phyloP scores from a whole-genome alignment of 257 asterid genomes.

The Scutellaria minor region DNA sequence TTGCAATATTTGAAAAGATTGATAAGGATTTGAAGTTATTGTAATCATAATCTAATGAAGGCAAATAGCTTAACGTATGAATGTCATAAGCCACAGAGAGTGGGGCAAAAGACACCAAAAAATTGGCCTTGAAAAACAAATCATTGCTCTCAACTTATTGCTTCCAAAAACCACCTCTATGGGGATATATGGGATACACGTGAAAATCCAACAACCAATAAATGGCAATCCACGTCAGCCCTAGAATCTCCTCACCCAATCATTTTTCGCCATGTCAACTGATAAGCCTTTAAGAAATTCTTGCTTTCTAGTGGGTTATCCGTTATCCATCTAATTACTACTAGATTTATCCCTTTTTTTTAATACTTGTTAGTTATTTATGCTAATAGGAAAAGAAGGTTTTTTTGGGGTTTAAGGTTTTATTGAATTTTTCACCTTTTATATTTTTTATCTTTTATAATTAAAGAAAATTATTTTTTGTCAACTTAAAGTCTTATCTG shows the following conservation, averaged over 20 bases:
- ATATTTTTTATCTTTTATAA: too few species aligned
- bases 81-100: constrained; percentile 52
- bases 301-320: not conserved
- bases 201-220: constrained; percentile 41
- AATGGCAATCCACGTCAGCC: constrained; percentile 46
- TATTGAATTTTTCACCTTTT: too few species aligned
- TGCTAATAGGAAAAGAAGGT: too few species aligned
- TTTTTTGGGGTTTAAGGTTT: too few species aligned
- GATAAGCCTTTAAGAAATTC: constrained; percentile 40
- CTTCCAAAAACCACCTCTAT: constrained; percentile 43
- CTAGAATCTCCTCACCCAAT: constrained; percentile 39
- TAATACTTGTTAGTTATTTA: too few species aligned
- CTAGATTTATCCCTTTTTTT: too few species aligned
- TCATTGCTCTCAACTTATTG: not conserved
- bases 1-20: constrained; percentile 13
- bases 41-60: constrained; percentile 48
- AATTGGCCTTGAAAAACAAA: constrained; percentile 29
- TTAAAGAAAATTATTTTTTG: too few species aligned
- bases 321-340: too few species aligned
- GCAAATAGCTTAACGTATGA: constrained; percentile 56
- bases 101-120: constrained; percentile 49
- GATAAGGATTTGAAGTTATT: not conserved
- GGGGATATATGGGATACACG: constrained; percentile 38
- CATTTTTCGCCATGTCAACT: constrained; percentile 16
- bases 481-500: too few species aligned